Evolutionary conservation across 2,329 filamentous ascomycete genomes (phyloP).

Genomic region (Dissoconium aciculare): DNA sequence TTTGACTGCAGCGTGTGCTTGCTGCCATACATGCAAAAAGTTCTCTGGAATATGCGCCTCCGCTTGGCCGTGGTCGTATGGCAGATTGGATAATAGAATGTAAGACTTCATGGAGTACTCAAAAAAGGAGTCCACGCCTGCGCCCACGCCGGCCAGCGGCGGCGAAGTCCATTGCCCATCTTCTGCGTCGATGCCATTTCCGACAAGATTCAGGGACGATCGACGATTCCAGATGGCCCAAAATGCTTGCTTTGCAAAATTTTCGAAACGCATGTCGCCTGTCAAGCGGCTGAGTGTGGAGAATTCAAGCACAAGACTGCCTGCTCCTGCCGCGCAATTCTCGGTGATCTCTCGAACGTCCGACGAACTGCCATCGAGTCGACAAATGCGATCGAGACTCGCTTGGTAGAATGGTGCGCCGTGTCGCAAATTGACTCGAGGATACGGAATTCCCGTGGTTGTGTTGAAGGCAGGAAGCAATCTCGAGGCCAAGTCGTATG

Average conservation of each 20-base stretch:
- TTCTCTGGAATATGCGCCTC: conserved; percentile 51
- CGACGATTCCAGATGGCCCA: conserved; percentile 91
- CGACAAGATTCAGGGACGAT: conserved; percentile 74
- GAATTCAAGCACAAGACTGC: conserved; percentile 86
- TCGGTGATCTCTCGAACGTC: conserved; percentile 64
- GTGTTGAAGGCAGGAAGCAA: conserved; percentile 87
- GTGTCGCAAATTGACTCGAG: conserved; percentile 76
- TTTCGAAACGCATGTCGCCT: conserved; percentile 75
- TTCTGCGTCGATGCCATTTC: conserved; percentile 83
- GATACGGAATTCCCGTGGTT: conserved; percentile 81
- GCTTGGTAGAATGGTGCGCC: conserved; percentile 79
- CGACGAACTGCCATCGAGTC: conserved; percentile 27
- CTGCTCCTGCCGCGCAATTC: conserved; percentile 93
- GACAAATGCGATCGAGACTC: conserved; percentile 34
- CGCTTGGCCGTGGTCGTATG: conserved; percentile 37
- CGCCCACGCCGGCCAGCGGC: conserved; percentile 82
- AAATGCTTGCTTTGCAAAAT: conserved; percentile 78
- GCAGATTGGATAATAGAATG: conserved; percentile 66
- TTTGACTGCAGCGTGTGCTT: conserved; percentile 74
- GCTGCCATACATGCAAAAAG: conserved; percentile 71
- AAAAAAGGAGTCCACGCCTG: conserved; percentile 95
- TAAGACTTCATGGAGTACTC: conserved; percentile 95
- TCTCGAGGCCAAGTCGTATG: conserved; percentile 67
- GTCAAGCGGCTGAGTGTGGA: conserved; percentile 78
- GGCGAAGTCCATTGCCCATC: conserved; percentile 70